phyloP scores from a whole-genome alignment of 257 asterid genomes.

The Fraxinus pennsylvanica region DNA sequence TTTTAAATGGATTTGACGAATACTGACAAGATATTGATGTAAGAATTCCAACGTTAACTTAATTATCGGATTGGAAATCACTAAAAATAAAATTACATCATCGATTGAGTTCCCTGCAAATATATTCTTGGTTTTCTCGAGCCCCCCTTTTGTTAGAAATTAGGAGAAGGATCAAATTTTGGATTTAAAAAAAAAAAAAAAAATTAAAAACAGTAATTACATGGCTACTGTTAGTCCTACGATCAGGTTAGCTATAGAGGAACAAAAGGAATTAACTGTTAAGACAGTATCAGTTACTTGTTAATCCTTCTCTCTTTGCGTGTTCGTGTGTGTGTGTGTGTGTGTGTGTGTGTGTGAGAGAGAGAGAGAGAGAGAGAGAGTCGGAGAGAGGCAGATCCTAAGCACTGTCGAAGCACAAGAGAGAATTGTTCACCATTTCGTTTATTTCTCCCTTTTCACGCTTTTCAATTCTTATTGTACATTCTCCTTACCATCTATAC shows the following conservation, averaged over 20 bases:
- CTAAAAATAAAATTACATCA: no score
- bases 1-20: neutral
- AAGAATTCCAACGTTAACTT: neutral
- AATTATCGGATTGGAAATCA: neutral
- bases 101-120: neutral
- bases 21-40: neutral
- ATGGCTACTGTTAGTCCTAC: neutral
- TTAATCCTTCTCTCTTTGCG: conserved; percentile 11
- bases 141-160: neutral
- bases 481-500: conserved; percentile 1
- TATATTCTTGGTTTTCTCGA: neutral
- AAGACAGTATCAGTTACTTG: neutral
- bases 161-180: neutral
- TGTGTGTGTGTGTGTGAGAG: conserved; percentile 17
- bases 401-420: conserved; percentile 40
- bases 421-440: conserved; percentile 21
- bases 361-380: conserved; percentile 33
- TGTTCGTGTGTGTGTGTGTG: conserved; percentile 18
- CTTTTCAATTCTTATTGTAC: conserved; percentile 21
- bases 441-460: conserved; percentile 23
- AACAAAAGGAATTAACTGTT: neutral
- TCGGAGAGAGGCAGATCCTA: conserved; percentile 24
- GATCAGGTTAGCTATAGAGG: neutral
- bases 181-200: neutral
- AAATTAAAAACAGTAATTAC: neutral